Evolutionary conservation across 202 grass and related monocot species (phyloP), one percentile per base, ranked within the genome.

Genomic region (Schoenoplectus triqueter): DNA sequence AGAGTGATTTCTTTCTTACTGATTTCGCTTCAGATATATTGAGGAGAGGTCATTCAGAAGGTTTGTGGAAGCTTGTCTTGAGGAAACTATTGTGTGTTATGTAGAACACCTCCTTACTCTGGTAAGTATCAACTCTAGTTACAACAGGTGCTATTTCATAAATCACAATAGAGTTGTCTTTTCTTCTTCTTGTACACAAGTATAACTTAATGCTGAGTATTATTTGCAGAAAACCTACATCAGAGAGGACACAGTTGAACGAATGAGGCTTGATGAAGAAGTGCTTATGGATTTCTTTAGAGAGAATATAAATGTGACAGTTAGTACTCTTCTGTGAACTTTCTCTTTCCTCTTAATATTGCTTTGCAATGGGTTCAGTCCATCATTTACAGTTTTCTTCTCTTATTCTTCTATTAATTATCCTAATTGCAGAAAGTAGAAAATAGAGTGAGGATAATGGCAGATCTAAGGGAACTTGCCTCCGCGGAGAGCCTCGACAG

Each of bases 281-380:
- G 92, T 96, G 55, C 90, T 99, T 83, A 92, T 92, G 90, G 93
- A 96, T 94, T 99, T 99, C 87, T 99, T 99, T 83, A 96, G 92
- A 80, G 93, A 96, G 47, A n/a, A 91, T 66, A 92, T 92, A 59
- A 99, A 87, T 87, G 88, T 92, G 80, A 94, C 93, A n/a, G 97
- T 99, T 87, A 94, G 97, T 94, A 86, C 80, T 80, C 17, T 66
- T 3, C 44, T 14, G 20, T 73, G 8, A 71, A 68, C 51, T 42
- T 50, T 48, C 55, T 62, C 11, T 47, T 64, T 82, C 17, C 4
- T 21, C 21, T 15, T 59, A 31, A 54, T 47, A 45, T 56, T 76
- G 57, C n/a, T 40, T 11, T 69, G 14, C 10, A 18, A 41, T 17
- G 10, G 18, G 39, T 55, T 59, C 18, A 41, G 5, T 6, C 70